Evolutionary conservation across 208 protist species (phyloP), one percentile per base, ranked within the genome.

Genomic region (Novymonas esmeraldas): DNA sequence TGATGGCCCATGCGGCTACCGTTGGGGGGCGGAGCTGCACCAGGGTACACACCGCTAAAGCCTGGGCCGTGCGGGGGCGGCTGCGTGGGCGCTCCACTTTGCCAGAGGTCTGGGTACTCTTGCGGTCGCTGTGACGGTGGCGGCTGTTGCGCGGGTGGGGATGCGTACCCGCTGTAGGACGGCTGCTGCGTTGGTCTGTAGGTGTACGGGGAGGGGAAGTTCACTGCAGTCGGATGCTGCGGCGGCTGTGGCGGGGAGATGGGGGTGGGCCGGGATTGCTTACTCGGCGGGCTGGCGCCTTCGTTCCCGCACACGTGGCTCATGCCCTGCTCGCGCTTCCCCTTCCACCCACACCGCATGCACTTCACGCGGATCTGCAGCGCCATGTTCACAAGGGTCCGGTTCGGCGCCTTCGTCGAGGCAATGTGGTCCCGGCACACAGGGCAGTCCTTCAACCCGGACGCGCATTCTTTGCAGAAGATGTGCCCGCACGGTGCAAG

Each of bases 341-440:
- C 90, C 13, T 34, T 66, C 90, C 90, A 95, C 22, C 70, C 65
- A 42, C 90, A 95, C 29, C 59, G 49, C 42, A 62, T 39, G 56
- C 90, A 93, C 60, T 75, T 76, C 36, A 89, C 82, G 22, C 41
- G 68, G 16, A 93, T 72, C 45, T 74, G 60, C 57, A 81, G 44
- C n/a, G 85, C 78, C 58, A 95, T 70, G 74, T 93, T 93, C 41
- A 90, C 67, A 18, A 93, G 71, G 20, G 77, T 78, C 42, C 87
- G 87, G 65, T 95, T 84, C 14, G 90, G 85, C 44, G 49, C 46
- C 38, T 73, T 71, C 10, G 29, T 68, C 2, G 41, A 65, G 13
- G 44, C 26, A 36, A 91, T 81, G 18, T 14, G 4, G 10, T 61
- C 48, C 22, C 87, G 84, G 67, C 90, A 95, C 41, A 89, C 57